Evolutionary conservation across 2,329 filamentous ascomycete genomes (phyloP).

Genomic region (Didymellaceae sp.): DNA sequence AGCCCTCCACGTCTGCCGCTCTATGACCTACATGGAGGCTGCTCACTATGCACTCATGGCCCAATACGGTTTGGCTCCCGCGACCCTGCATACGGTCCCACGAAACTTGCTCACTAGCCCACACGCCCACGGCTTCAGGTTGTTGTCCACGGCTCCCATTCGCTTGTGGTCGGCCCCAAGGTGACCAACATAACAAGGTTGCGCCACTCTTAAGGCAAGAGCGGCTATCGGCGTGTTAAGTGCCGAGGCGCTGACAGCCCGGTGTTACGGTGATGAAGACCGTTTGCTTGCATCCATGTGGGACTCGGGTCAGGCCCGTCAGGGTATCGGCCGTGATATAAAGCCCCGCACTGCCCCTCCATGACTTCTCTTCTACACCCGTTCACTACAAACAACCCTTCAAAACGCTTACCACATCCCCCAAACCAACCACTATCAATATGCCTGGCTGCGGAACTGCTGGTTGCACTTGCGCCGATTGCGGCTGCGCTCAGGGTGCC

Average conservation of each 20-base stretch:
- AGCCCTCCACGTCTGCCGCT: background rate
- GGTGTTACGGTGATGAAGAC: background rate
- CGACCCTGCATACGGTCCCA: conserved; percentile 24
- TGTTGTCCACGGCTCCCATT: conserved; percentile 11
- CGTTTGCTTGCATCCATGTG: conserved; percentile 1
- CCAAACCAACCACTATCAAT: conserved; percentile 23
- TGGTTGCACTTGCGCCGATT: conserved; percentile 45
- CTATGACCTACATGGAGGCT: conserved; percentile 13
- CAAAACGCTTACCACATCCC: conserved; percentile 9
- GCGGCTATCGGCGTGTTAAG: conserved; percentile 28
- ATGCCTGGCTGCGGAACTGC: conserved; percentile 47
- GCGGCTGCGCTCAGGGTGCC: conserved; percentile 40
- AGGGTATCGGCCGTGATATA: background rate
- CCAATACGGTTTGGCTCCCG: conserved; percentile 11
- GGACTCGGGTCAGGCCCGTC: background rate
- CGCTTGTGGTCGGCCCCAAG: conserved; percentile 13
- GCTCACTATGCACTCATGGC: conserved; percentile 15
- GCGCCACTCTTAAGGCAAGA: conserved; percentile 13
- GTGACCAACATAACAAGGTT: conserved; percentile 3
- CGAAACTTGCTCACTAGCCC: conserved; percentile 35
- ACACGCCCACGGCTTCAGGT: conserved; percentile 17
- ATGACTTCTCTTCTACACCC: conserved; percentile 2
- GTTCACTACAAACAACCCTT: conserved; percentile 4
- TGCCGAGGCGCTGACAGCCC: conserved; percentile 22
- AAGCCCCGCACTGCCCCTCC: conserved; percentile 15